Evolutionary conservation across 257 asterid genomes (phyloP).

Genomic region (Striga asiatica): DNA sequence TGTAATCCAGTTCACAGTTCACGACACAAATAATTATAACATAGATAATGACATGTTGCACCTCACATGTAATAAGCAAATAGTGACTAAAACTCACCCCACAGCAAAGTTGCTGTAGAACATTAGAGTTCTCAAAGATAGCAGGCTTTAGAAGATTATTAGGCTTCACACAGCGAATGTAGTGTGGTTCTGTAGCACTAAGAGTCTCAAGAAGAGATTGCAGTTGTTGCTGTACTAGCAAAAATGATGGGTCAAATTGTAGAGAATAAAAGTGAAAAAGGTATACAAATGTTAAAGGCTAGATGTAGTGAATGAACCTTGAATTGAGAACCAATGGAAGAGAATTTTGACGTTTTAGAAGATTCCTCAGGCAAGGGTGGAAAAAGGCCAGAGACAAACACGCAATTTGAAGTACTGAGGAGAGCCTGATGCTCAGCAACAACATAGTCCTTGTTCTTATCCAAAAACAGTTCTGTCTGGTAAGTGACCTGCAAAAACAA

Average conservation of each 20-base stretch:
- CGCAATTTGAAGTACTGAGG: conserved; percentile 53
- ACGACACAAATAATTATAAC: background rate
- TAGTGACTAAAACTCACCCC: conserved; percentile 38
- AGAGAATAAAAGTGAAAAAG: background rate
- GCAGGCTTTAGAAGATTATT: conserved; percentile 64
- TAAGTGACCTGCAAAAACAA: conserved; percentile 52
- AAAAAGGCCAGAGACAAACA: conserved; percentile 53
- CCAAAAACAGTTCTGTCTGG: conserved; percentile 63
- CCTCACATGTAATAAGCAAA: background rate
- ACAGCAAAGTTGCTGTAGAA: conserved; percentile 72
- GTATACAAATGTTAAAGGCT: background rate
- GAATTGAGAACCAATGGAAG: conserved; percentile 66
- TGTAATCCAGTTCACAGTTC: conserved; percentile 3
- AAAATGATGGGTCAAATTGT: conserved; percentile 8
- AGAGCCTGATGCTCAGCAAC: conserved; percentile 73
- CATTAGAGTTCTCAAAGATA: conserved; percentile 63
- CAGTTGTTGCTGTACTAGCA: conserved; percentile 52
- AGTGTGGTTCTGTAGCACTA: conserved; percentile 61
- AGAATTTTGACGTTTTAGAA: conserved; percentile 56
- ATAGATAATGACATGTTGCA: background rate
- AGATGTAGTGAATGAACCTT: conserved; percentile 32
- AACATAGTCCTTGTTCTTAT: conserved; percentile 69
- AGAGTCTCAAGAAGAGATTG: conserved; percentile 72
- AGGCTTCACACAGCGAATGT: conserved; percentile 69
- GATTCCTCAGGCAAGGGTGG: conserved; percentile 58